Evolutionary conservation across 2,329 filamentous ascomycete genomes (phyloP).

Genomic region (Aaosphaeria arxii): DNA sequence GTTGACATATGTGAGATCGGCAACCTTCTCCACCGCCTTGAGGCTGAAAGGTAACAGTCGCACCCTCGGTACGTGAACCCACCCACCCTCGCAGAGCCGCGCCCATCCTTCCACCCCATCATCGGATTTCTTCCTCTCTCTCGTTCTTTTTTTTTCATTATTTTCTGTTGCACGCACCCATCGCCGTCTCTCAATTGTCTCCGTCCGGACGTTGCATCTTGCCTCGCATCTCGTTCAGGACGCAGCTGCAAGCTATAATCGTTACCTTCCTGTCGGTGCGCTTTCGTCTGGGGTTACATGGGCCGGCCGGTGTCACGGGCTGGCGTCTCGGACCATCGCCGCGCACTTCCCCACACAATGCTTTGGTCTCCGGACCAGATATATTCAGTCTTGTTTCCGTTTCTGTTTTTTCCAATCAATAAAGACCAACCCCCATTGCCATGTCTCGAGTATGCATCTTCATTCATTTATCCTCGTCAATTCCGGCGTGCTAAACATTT

Average conservation of each 20-base stretch:
- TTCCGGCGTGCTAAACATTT: not conserved
- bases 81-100: constrained; percentile 32
- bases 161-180: constrained; percentile 9
- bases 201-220: too few relatives aligned
- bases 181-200: not conserved
- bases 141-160: constrained; percentile 5
- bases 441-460: not conserved
- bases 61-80: constrained; percentile 36
- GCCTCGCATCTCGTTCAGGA: too few relatives aligned
- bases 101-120: constrained; percentile 7
- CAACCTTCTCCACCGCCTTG: constrained; percentile 33
- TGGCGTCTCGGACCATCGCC: not conserved
- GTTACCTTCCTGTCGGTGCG: constrained; percentile 5
- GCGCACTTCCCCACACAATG: not conserved
- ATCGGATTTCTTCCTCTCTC: constrained; percentile 5
- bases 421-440: too few relatives aligned
- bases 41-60: constrained; percentile 35
- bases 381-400: too few relatives aligned
- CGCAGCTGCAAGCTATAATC: not conserved
- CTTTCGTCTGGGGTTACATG: constrained; percentile 4
- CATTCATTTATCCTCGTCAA: not conserved
- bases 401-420: too few relatives aligned
- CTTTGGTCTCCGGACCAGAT: too few relatives aligned
- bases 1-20: constrained; percentile 27
- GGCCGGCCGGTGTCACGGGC: constrained; percentile 9